A percentile compares a stretch with the other conserved stretches of the same genome.
Evolutionary conservation across 768 basidiomycete genomes (phyloP).

Genomic region (Pulveroboletus frians): DNA sequence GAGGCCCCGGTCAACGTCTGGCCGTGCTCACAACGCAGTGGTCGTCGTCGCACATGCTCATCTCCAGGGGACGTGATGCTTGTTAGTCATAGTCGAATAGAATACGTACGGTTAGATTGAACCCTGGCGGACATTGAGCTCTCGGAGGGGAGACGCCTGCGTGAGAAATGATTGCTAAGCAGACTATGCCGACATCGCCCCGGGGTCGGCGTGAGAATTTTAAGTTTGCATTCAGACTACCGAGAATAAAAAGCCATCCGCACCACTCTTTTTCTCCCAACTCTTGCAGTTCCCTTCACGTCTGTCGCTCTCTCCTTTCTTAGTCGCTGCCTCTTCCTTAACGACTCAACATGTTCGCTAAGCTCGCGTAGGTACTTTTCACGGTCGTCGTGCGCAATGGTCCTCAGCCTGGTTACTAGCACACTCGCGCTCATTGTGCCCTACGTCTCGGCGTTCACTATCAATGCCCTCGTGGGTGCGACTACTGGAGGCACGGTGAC

Average conservation of each 20-base stretch:
- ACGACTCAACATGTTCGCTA: conserved; percentile 45
- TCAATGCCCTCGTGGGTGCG: conserved; percentile 35
- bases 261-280: not conserved
- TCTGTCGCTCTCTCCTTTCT: conserved; percentile 14
- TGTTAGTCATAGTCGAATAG: not conserved
- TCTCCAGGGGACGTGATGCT: conserved; percentile 8
- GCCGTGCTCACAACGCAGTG: not conserved
- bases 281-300: conserved; percentile 12
- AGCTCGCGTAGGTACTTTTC: conserved; percentile 37
- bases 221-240: conserved; percentile 3
- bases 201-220: conserved; percentile 20
- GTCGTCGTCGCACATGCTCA: not conserved
- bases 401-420: conserved; percentile 19
- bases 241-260: conserved; percentile 21
- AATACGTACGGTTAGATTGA: conserved; percentile 6
- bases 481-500: conserved; percentile 34
- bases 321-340: conserved; percentile 1
- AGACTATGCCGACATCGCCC: conserved; percentile 20
- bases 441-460: conserved; percentile 39
- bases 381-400: not conserved
- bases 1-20: not conserved
- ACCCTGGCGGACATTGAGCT: conserved; percentile 10
- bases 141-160: conserved; percentile 1
- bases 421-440: conserved; percentile 43
- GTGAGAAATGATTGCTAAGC: conserved; percentile 13